These are phyloP conservation scores for Papiliotrema nemorosa DNA, from an alignment of 1,284 basidiomycete species.

Conservation along the genomic window DNA sequence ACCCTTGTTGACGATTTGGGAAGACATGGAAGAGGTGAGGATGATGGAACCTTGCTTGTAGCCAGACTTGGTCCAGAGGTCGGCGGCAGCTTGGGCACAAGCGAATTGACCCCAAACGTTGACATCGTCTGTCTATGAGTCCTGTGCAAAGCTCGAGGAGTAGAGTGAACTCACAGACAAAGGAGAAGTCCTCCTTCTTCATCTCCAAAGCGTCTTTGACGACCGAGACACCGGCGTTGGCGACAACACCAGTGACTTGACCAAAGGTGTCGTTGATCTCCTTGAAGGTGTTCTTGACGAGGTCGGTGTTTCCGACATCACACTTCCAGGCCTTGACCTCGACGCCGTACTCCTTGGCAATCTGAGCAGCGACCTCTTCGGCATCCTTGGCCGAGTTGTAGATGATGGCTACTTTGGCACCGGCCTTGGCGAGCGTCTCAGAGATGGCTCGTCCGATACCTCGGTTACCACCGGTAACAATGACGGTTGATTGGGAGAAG, in stretches of 20 bases:
- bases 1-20: conserved; percentile 54
- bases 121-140: conserved; percentile 12
- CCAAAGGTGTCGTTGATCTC: conserved; percentile 51
- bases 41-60: conserved; percentile 49
- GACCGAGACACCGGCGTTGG: conserved; percentile 55
- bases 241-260: conserved; percentile 49
- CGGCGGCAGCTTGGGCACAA: conserved; percentile 50
- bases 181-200: conserved; percentile 52
- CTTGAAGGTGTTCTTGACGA: conserved; percentile 45
- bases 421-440: conserved; percentile 51
- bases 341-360: conserved; percentile 46
- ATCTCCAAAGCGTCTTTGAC: conserved; percentile 56
- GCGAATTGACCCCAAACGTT: conserved; percentile 53
- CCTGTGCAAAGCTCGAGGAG: not conserved
- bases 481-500: conserved; percentile 10
- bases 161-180: conserved; percentile 29
- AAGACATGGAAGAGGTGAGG: conserved; percentile 56
- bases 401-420: conserved; percentile 53
- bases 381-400: conserved; percentile 52
- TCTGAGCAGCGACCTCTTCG: conserved; percentile 45
- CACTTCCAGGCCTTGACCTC: conserved; percentile 53
- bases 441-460: conserved; percentile 55
- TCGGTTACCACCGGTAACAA: conserved; percentile 50
- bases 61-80: conserved; percentile 38
- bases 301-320: conserved; percentile 49